Conservation (phyloP, 2,329 filamentous ascomycete genomes). For the Didymella pinodella region DNA sequence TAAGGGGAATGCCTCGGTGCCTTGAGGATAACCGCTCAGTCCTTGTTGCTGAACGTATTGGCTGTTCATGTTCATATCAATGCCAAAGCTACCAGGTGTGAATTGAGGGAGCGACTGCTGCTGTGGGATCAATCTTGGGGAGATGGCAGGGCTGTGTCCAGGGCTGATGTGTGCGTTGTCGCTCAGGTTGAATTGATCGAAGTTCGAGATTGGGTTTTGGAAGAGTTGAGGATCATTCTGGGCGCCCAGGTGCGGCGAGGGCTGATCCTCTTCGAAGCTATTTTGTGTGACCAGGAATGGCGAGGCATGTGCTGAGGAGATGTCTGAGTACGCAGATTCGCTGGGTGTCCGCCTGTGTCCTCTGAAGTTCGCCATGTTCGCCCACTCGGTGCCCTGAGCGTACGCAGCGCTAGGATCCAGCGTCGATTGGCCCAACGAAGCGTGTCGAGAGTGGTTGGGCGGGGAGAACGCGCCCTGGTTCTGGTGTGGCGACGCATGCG, state of each 20-base stretch:
- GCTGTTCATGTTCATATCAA: conserved; percentile 57
- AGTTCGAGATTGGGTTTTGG: conserved; percentile 74
- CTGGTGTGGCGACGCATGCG: conserved; percentile 61
- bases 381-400: conserved; percentile 66
- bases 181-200: conserved; percentile 79
- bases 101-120: conserved; percentile 64
- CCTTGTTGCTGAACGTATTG: conserved; percentile 58
- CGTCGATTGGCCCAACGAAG: conserved; percentile 52
- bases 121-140: conserved; percentile 72
- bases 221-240: conserved; percentile 75
- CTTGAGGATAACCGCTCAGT: conserved; percentile 60
- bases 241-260: conserved; percentile 81
- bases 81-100: conserved; percentile 56
- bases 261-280: conserved; percentile 76
- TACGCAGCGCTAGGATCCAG: conserved; percentile 69
- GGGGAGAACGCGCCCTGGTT: conserved; percentile 62
- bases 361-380: conserved; percentile 70
- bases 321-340: conserved; percentile 80
- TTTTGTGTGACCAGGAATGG: conserved; percentile 82
- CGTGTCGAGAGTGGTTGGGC: conserved; percentile 65
- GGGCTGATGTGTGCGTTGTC: conserved; percentile 62
- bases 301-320: conserved; percentile 84
- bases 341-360: conserved; percentile 85
- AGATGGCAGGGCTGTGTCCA: conserved; percentile 75
- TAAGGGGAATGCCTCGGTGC: conserved; percentile 59